A percentile compares a stretch with the other conserved stretches of the same genome.
Evolutionary conservation across 2,329 filamentous ascomycete genomes (phyloP).

Genomic region (Fusarium luffae): DNA sequence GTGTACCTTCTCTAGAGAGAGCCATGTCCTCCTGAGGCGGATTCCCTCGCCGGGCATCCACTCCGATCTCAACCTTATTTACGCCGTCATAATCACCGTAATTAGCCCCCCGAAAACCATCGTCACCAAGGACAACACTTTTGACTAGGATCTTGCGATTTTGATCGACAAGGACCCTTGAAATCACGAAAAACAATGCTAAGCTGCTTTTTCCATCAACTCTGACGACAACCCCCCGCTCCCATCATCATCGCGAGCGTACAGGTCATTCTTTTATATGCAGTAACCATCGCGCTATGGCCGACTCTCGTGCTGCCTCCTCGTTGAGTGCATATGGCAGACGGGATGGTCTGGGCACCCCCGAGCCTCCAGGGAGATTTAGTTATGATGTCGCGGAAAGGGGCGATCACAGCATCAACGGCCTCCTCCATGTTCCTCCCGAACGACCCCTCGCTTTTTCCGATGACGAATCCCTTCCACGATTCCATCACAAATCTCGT

Average conservation of each 20-base stretch:
- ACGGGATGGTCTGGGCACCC: slow-evolving; percentile 43
- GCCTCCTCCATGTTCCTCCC: slow-evolving; percentile 39
- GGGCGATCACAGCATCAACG: slow-evolving; percentile 42
- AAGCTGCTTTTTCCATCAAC: slow-evolving; percentile 30
- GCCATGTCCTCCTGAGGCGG: slow-evolving; percentile 41
- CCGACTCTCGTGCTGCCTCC: slow-evolving; percentile 41
- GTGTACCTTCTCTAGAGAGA: slow-evolving; percentile 6
- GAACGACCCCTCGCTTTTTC: slow-evolving; percentile 46
- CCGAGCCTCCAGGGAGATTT: slow-evolving; percentile 43
- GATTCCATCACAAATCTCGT: slow-evolving; percentile 35
- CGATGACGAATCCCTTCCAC: slow-evolving; percentile 45
- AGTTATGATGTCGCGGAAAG: slow-evolving; percentile 43
- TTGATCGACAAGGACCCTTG: slow-evolving; percentile 37
- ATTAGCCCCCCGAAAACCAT: slow-evolving; percentile 22
- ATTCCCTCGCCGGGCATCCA: slow-evolving; percentile 35
- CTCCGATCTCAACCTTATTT: slow-evolving; percentile 23
- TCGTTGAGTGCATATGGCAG: slow-evolving; percentile 41
- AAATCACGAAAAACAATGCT: slow-evolving; percentile 40
- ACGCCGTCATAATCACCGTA: slow-evolving; percentile 20
- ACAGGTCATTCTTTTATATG: slow-evolving; percentile 38
- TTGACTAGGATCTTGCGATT: slow-evolving; percentile 28
- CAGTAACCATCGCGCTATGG: slow-evolving; percentile 42
- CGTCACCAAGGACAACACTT: slow-evolving; percentile 40
- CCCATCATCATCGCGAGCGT: slow-evolving; percentile 26
- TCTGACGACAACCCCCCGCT: slow-evolving; percentile 36